Percentiles rank a stretch among this genome's conserved stretches.
These are phyloP conservation scores for Ustilago loliicola DNA, from an alignment of 1,284 basidiomycete species.

Conservation along the genomic window DNA sequence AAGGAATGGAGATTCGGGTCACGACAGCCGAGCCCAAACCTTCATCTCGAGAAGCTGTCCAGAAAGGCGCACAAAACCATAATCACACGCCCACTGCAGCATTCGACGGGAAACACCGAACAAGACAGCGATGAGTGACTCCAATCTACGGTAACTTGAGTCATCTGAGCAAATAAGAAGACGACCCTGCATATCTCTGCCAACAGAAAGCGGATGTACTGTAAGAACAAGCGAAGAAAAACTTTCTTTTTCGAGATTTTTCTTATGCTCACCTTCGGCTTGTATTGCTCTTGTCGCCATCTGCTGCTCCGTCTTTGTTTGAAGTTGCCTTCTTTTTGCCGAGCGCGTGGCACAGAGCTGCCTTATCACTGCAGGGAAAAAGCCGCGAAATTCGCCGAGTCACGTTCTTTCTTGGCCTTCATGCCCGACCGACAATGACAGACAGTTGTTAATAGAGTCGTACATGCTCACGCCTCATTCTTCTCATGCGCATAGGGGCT, in stretches of 20 bases:
- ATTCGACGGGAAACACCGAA: not conserved
- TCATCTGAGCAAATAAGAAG: slow-evolving; percentile 1
- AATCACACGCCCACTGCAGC: not conserved
- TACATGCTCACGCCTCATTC: no score
- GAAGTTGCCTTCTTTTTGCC: slow-evolving; percentile 1
- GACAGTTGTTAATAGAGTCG: not conserved
- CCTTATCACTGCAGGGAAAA: not conserved
- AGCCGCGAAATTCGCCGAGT: not conserved
- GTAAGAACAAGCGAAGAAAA: not conserved
- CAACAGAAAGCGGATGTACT: no score
- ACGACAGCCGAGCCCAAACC: not conserved
- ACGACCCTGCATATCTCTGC: slow-evolving; percentile 6
- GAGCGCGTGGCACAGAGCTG: slow-evolving; percentile 5
- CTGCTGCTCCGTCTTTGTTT: not conserved
- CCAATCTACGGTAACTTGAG: no score
- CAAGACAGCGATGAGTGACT: slow-evolving; percentile 2
- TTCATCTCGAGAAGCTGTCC: not conserved
- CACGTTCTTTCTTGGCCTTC: not conserved
- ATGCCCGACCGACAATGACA: not conserved
- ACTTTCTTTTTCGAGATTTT: not conserved
- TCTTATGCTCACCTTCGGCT: not conserved
- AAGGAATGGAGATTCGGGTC: not conserved
- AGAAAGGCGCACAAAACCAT: not conserved
- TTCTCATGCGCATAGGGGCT: no score
- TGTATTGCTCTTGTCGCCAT: no score